phyloP scores from a whole-genome alignment of 768 basidiomycete genomes.

The Leccinum rimulosum region DNA sequence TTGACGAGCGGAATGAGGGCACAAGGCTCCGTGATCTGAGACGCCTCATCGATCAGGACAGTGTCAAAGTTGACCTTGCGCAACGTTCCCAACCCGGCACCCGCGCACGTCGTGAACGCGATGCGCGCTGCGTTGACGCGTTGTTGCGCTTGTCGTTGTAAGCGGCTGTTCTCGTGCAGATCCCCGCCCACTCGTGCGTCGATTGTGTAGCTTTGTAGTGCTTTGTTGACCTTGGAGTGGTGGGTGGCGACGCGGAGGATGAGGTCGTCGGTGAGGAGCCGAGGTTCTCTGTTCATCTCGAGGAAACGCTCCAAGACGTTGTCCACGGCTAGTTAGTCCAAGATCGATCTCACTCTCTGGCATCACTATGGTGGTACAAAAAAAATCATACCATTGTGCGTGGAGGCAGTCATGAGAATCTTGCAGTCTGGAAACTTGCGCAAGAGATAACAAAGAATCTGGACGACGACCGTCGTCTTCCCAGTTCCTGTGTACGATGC shows the following conservation, averaged over 20 bases:
- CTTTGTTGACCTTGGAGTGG: conserved; percentile 56
- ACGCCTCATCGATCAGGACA: conserved; percentile 68
- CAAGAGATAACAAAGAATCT: conserved; percentile 49
- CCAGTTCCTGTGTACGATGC: conserved; percentile 51
- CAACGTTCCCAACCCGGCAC: conserved; percentile 57
- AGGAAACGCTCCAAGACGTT: conserved; percentile 67
- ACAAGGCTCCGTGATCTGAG: conserved; percentile 65
- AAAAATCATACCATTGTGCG: conserved; percentile 52
- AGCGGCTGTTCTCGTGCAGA: conserved; percentile 53
- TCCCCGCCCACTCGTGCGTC: conserved; percentile 61
- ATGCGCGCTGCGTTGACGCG: conserved; percentile 55
- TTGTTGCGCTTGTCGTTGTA: conserved; percentile 58
- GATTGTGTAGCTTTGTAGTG: conserved; percentile 56
- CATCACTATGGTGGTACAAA: too few relatives aligned
- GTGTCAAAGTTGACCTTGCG: conserved; percentile 56
- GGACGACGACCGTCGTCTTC: conserved; percentile 68
- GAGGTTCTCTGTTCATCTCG: conserved; percentile 39
- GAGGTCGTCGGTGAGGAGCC: conserved; percentile 49
- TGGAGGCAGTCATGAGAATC: conserved; percentile 70
- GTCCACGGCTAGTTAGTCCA: conserved; percentile 53
- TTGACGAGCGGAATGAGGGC: conserved; percentile 68
- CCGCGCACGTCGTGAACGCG: conserved; percentile 66
- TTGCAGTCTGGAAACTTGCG: conserved; percentile 35
- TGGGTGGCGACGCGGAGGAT: conserved; percentile 72
- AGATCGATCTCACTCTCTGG: background rate